Base-by-base conservation (phyloP, 371 early-diverging fungal species). In the Actinomortierella ambigua region DNA sequence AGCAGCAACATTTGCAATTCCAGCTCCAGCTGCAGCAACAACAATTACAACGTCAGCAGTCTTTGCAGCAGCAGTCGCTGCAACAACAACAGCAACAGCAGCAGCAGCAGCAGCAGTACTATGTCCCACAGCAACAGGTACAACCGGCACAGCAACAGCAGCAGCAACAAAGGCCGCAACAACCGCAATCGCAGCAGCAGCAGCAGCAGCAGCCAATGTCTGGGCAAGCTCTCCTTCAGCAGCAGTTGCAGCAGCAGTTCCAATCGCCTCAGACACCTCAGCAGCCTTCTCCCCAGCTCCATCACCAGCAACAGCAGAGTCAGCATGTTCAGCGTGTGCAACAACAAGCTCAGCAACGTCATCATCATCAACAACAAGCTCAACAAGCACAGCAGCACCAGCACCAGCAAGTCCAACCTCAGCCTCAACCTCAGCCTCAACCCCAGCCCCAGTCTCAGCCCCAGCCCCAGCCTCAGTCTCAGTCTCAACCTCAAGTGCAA, bases 181-280 rank as follows among this genome's bases (percentile, higher is more conserved):
- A 41, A 24, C 13, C 46, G 14, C 48, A 20, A 17, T 27, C 52
- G 48, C 6, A 34, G 15, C 58, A 56, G 20, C 11, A 4, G 34
- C 34, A 34, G 34, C 34, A 34, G 34, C 34, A 34, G 34, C 34
- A 34, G 34, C 34, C 34, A 34, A 34, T 34, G 34, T 34, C 34
- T 34, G 34, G 34, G 11, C 34, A 34, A 11, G 11, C 34, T 34
- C 34, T 34, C 4, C 34, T 34, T 4, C 34, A 34, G 11, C 34
- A 20, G 18, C 63, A 49, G 17, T 23, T 49, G 15, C 63, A 56
- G 27, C 67, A 61, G 24, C 62, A 62, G 20, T 56, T 20, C 54
- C 57, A 48, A 69, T 63, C 53, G 6, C 63, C 48, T 53, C 56
- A 3, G 11, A 69, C 63, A 24, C 64, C 59, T 42, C 68, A 63